Evolutionary conservation across 2,329 filamentous ascomycete species (phyloP).

Genomic region (Torrubiella hemipterigena): DNA sequence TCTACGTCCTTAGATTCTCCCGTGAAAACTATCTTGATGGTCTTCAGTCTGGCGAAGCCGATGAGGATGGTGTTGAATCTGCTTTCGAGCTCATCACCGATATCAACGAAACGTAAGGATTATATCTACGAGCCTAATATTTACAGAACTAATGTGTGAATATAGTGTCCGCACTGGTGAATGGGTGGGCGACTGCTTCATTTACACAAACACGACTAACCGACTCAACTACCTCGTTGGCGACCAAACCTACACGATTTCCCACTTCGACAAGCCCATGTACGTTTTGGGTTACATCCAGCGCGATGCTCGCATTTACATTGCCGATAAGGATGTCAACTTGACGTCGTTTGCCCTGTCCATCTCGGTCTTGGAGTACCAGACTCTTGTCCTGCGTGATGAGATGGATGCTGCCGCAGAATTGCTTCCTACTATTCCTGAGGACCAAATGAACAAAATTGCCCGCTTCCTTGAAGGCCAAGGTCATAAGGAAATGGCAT

Average conservation of each 20-base stretch:
- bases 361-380: conserved; percentile 88
- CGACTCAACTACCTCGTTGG: conserved; percentile 95
- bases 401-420: conserved; percentile 88
- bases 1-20: conserved; percentile 87
- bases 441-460: conserved; percentile 96
- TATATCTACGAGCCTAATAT: background rate
- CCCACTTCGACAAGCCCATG: conserved; percentile 91
- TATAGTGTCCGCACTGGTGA: conserved; percentile 77
- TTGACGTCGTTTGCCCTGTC: conserved; percentile 86
- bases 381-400: conserved; percentile 85
- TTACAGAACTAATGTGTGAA: conserved; percentile 14
- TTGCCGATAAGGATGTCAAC: conserved; percentile 89
- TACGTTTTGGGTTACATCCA: conserved; percentile 94
- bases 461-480: conserved; percentile 95
- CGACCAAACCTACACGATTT: conserved; percentile 94
- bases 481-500: conserved; percentile 87
- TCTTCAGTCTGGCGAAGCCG: conserved; percentile 68
- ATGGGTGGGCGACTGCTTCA: conserved; percentile 98
- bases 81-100: conserved; percentile 96
- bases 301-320: conserved; percentile 86
- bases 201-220: conserved; percentile 96
- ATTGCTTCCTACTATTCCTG: conserved; percentile 69
- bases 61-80: conserved; percentile 85
- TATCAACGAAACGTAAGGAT: conserved; percentile 67
- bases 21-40: conserved; percentile 80